Base-by-base conservation (phyloP, 2,329 filamentous ascomycete species). In the Macrophomina phaseolina region DNA sequence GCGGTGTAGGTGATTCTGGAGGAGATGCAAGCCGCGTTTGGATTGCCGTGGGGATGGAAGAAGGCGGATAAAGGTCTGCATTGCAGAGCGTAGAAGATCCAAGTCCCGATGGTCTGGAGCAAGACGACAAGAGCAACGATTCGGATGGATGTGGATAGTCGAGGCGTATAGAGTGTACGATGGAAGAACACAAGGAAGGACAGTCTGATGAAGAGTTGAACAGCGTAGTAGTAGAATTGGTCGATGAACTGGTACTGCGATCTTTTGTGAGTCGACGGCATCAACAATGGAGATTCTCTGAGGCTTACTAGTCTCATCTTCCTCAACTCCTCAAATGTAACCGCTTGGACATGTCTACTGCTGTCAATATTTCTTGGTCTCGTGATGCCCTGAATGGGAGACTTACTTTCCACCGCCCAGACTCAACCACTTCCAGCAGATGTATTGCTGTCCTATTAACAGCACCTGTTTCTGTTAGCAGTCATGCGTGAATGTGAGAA, bases 141-240 rank as follows among this genome's bases (percentile, higher is more conserved):
- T 23, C 36, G 51, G 6, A 67, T 62, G 16, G 30, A 18, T 9
- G 40, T 42, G 11, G 9, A 36, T 12, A 67, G 14, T 16, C 28
- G 23, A 5, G 30, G 23, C 5, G n/a, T 55, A 5, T 38, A 34
- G 14, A 53, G n/a, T 1, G 49, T 30, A 46, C 65, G 65, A 16
- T 46, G 49, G 16, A 58, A 64, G 6, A 56, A 67, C 5, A 67
- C 23, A 14, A 67, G 51, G 32, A 67, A 64, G 32, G 65, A 64
- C 9, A 46, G 32, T 16, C 64, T 67, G 36, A 67, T 34, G 65
- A 64, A 40, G 34, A 61, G 49, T 11, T 67, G 65, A n/a, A 64
- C 36, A 18, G 51, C 23, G 11, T 56, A 23, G 58, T 67, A 67
- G 48, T 36, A 64, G 36, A 55, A 49, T 16, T 67, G 45, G 28